Evolutionary conservation across 805 yeast species (phyloP).

Genomic region (Starmerella riodocensis): DNA sequence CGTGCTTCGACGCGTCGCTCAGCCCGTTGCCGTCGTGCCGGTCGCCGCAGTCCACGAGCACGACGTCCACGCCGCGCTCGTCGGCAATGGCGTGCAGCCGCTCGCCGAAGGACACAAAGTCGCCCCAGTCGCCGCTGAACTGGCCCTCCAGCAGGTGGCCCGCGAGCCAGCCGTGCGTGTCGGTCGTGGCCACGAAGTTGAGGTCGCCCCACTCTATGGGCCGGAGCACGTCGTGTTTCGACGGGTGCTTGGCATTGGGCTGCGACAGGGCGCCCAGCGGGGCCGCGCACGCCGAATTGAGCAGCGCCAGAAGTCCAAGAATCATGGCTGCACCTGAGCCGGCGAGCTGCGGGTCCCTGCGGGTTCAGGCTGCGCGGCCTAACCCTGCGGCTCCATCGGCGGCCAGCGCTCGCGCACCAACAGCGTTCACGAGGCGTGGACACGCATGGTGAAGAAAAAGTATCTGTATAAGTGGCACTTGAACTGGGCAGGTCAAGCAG

Average conservation of each 20-base stretch:
- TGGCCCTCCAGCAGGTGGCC: slow-evolving; percentile 67
- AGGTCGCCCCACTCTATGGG: slow-evolving; percentile 55
- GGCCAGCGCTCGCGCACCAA: too few species aligned
- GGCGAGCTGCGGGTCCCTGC: too few species aligned
- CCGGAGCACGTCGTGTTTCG: slow-evolving; percentile 28
- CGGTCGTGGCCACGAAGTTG: slow-evolving; percentile 88
- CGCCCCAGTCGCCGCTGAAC: slow-evolving; percentile 76
- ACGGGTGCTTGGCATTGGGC: slow-evolving; percentile 13
- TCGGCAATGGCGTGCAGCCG: slow-evolving; percentile 38
- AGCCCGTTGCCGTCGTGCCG: slow-evolving; percentile 89
- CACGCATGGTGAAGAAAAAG: too few species aligned
- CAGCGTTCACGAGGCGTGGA: too few species aligned
- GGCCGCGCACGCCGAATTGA: too few species aligned
- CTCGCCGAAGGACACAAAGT: slow-evolving; percentile 53
- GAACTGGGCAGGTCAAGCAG: too few species aligned
- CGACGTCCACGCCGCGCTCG: slow-evolving; percentile 41
- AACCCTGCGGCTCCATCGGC: too few species aligned
- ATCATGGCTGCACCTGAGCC: too few species aligned
- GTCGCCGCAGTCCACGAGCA: slow-evolving; percentile 78
- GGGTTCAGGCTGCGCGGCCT: too few species aligned
- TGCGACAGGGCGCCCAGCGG: slow-evolving; percentile 5
- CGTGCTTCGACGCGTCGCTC: slow-evolving; percentile 53
- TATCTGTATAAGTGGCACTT: too few species aligned
- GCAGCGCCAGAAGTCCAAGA: too few species aligned
- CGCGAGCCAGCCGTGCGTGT: slow-evolving; percentile 90